Evolutionary conservation across 1,139 yeast species (phyloP).

Genomic region (Blastobotrys indianensis): DNA sequence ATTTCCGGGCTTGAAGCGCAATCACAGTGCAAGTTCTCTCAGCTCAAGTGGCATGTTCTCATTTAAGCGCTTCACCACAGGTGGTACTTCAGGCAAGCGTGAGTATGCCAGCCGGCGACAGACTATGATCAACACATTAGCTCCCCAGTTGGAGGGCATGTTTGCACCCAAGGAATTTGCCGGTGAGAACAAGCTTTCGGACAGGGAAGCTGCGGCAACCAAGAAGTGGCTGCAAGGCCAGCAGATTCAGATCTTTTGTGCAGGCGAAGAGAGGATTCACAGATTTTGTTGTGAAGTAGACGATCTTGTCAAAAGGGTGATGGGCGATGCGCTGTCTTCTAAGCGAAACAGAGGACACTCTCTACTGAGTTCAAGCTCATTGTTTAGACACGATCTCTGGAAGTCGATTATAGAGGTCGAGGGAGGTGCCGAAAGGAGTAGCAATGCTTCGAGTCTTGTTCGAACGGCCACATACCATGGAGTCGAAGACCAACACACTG

Average conservation of each 20-base stretch:
- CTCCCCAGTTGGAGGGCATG: constrained; percentile 23
- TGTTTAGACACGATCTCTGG: constrained; percentile 28
- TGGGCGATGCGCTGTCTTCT: constrained; percentile 30
- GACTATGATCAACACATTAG: constrained; percentile 23
- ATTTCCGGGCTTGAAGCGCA: constrained; percentile 16
- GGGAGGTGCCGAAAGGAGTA: constrained; percentile 19
- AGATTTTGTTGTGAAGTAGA: constrained; percentile 35
- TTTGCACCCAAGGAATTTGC: constrained; percentile 31
- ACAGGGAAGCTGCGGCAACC: constrained; percentile 34
- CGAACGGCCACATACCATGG: constrained; percentile 15
- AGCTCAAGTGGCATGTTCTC: constrained; percentile 24
- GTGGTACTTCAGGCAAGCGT: constrained; percentile 16
- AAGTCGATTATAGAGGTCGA: constrained; percentile 27
- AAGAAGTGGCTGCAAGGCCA: constrained; percentile 31
- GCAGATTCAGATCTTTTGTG: constrained; percentile 33
- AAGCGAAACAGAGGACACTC: constrained; percentile 27
- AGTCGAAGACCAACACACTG: constrained; percentile 4
- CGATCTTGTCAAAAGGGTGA: constrained; percentile 29
- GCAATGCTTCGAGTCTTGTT: constrained; percentile 17
- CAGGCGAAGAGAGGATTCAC: constrained; percentile 35
- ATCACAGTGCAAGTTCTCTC: constrained; percentile 21
- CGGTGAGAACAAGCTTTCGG: constrained; percentile 31
- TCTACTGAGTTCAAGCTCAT: constrained; percentile 23
- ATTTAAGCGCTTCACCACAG: constrained; percentile 25
- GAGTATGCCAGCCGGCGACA: constrained; percentile 27